phyloP scores from a whole-genome alignment of 2,329 filamentous ascomycete genomes.

The Emergomyces pasteurianus region DNA sequence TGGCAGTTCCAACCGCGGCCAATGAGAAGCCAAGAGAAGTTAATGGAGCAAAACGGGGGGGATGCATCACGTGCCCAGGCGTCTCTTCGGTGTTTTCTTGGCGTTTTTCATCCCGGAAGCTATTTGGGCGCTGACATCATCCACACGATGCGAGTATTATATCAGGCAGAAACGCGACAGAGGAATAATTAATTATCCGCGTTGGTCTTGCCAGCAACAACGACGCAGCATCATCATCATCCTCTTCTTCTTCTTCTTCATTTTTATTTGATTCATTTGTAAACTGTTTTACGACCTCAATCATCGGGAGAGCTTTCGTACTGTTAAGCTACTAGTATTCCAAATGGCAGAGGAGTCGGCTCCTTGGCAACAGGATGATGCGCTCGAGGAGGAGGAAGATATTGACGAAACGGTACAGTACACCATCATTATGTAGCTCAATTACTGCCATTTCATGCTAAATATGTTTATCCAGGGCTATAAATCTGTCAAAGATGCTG shows the following conservation, averaged over 20 bases:
- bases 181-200: too few species aligned
- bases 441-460: neutral
- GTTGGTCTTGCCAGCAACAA: neutral
- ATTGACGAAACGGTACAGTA: conserved; percentile 36
- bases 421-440: neutral
- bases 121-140: neutral
- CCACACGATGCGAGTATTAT: neutral
- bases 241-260: neutral
- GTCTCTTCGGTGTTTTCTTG: neutral
- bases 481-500: conserved; percentile 88
- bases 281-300: neutral
- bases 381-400: conserved; percentile 35
- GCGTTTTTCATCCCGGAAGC: neutral
- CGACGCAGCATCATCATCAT: neutral
- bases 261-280: too few species aligned
- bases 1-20: neutral
- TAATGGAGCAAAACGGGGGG: neutral
- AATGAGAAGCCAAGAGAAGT: neutral
- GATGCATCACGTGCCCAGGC: conserved; percentile 3
- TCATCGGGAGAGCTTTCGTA: too few species aligned
- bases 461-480: conserved; percentile 50
- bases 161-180: conserved; percentile 5
- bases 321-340: neutral
- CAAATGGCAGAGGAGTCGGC: conserved; percentile 27
- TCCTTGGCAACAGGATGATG: conserved; percentile 27